phyloP scores from a whole-genome alignment of 371 early-diverging fungal species.

The Haplosporangium sp. region DNA sequence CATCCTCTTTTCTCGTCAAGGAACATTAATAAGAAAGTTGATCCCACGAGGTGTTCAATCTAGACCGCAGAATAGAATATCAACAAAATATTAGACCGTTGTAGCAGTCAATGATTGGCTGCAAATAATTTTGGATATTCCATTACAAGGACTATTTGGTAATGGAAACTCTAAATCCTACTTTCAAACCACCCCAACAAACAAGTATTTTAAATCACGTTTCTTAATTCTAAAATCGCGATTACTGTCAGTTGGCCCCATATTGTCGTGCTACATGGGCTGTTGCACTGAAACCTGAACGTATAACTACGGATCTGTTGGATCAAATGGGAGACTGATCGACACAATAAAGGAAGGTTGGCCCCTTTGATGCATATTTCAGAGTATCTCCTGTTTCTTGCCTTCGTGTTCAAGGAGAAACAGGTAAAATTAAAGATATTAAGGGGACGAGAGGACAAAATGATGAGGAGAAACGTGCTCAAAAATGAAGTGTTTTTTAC shows the following conservation, averaged over 20 bases:
- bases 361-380: no score
- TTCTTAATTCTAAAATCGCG: background rate
- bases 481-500: background rate
- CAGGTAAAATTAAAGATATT: no score
- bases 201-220: background rate
- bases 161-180: background rate
- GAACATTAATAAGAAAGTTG: background rate
- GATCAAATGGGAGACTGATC: no score
- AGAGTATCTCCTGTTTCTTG: no score
- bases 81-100: background rate
- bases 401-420: background rate
- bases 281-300: no score
- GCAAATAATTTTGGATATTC: background rate
- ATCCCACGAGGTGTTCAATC: background rate
- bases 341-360: no score
- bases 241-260: no score
- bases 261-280: no score
- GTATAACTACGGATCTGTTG: no score
- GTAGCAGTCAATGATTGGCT: background rate
- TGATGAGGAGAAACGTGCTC: background rate
- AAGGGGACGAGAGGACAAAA: background rate
- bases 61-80: background rate
- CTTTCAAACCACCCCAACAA: background rate
- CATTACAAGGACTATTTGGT: background rate
- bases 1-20: no score